Evolutionary conservation across 1,284 basidiomycete genomes (phyloP).

Genomic region (Cerioporus squamosus): DNA sequence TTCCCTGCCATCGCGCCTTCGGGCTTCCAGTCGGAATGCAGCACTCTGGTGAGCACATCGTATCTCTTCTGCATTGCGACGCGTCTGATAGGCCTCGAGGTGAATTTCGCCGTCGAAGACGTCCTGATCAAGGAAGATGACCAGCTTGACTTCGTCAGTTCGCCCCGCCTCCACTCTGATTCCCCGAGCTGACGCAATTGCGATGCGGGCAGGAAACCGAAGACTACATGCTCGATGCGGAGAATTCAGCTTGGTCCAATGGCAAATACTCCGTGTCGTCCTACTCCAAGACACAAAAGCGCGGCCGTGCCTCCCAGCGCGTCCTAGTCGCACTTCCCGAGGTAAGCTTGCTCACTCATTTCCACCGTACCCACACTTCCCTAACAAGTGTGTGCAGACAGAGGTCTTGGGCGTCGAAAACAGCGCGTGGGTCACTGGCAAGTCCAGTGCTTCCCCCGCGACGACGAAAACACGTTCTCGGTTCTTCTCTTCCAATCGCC

Average conservation of each 20-base stretch:
- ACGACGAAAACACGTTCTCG: conserved; percentile 14
- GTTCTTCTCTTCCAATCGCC: conserved; percentile 10
- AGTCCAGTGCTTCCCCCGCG: neutral
- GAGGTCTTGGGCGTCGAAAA: conserved; percentile 46
- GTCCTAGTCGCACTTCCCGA: conserved; percentile 1
- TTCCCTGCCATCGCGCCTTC: conserved; percentile 25
- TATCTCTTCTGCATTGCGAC: neutral
- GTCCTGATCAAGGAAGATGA: conserved; percentile 5
- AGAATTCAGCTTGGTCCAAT: conserved; percentile 30
- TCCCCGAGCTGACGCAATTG: neutral
- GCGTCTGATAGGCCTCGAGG: conserved; percentile 18
- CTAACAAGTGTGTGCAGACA: conserved; percentile 26
- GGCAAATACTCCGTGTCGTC: conserved; percentile 10
- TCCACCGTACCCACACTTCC: neutral
- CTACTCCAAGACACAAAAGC: conserved; percentile 8
- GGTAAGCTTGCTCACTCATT: neutral
- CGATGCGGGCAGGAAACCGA: conserved; percentile 10
- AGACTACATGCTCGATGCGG: conserved; percentile 27
- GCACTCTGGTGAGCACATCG: conserved; percentile 33
- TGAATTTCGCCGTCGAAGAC: conserved; percentile 30
- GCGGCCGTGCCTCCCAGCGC: conserved; percentile 1
- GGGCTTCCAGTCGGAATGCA: conserved; percentile 34
- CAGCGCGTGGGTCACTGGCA: conserved; percentile 23
- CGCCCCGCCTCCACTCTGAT: too few relatives aligned
- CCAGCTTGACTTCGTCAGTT: conserved; percentile 10